Percentiles rank a stretch among this genome's conserved stretches.
phyloP scores from a whole-genome alignment of 1,284 basidiomycete genomes.

The Heterobasidion parviporum region DNA sequence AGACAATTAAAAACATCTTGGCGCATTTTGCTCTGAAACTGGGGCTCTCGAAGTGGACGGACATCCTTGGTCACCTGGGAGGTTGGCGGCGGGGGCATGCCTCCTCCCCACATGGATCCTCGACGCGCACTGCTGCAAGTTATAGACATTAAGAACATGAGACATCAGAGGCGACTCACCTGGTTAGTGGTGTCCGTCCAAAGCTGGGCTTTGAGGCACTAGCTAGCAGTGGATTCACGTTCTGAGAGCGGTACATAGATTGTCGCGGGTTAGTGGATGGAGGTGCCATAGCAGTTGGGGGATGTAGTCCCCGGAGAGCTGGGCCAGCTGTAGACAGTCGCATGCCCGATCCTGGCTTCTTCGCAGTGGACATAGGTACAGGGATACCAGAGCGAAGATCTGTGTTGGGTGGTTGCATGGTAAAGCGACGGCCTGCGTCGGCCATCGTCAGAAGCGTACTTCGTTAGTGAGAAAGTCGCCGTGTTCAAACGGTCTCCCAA shows the following conservation, averaged over 20 bases:
- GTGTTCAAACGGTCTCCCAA: too few relatives aligned
- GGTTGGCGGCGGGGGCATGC: slow-evolving; percentile 36
- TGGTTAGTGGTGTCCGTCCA: slow-evolving; percentile 68
- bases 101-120: slow-evolving; percentile 56
- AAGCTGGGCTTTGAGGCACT: slow-evolving; percentile 60
- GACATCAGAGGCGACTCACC: slow-evolving; percentile 33
- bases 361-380: slow-evolving; percentile 47
- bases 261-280: slow-evolving; percentile 51
- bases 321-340: slow-evolving; percentile 68
- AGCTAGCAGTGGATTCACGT: slow-evolving; percentile 55
- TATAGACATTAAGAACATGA: background rate
- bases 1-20: slow-evolving; percentile 70
- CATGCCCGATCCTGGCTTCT: slow-evolving; percentile 46
- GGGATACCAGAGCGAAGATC: slow-evolving; percentile 7
- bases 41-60: slow-evolving; percentile 65
- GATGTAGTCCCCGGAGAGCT: slow-evolving; percentile 48
- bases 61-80: slow-evolving; percentile 55
- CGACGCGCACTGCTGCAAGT: slow-evolving; percentile 50
- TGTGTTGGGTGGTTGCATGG: slow-evolving; percentile 44
- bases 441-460: slow-evolving; percentile 20
- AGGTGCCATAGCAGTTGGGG: slow-evolving; percentile 25
- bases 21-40: slow-evolving; percentile 67
- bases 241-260: slow-evolving; percentile 59
- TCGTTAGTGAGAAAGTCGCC: background rate
- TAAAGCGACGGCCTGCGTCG: slow-evolving; percentile 48